These are phyloP conservation scores for Senecio squalidus DNA, from an alignment of 140 eudicot genomes.

Conservation along the genomic window DNA sequence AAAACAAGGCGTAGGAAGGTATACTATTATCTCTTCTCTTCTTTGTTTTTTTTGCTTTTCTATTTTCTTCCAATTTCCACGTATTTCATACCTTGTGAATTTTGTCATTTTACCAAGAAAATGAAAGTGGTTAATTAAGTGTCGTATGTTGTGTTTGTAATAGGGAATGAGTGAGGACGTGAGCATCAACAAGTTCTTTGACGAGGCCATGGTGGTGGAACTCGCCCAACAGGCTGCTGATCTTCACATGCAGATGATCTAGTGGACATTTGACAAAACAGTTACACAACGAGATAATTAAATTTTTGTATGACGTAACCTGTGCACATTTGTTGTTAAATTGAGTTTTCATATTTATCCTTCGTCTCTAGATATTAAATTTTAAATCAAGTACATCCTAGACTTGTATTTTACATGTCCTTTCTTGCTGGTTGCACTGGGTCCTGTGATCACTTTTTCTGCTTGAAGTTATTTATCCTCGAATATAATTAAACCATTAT, in stretches of 20 bases:
- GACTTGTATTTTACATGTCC: not conserved
- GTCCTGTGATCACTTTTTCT: too few species aligned
- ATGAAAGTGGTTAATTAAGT: not conserved
- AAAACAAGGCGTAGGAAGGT: conserved; percentile 99
- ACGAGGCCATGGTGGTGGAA: conserved; percentile 98
- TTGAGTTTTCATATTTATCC: conserved; percentile 10
- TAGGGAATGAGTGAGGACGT: conserved; percentile 99
- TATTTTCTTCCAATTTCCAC: not conserved
- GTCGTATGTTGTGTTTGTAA: not conserved
- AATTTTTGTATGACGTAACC: not conserved
- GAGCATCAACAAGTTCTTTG: conserved; percentile 85
- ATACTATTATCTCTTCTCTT: not conserved
- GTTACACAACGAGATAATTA: not conserved
- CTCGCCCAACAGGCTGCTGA: conserved; percentile 96
- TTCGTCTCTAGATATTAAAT: conserved; percentile 1
- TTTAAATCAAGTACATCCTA: not conserved
- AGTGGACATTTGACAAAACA: not conserved
- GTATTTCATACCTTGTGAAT: not conserved
- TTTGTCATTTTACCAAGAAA: not conserved
- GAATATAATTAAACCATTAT: too few species aligned
- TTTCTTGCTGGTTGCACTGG: not conserved
- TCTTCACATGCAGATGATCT: conserved; percentile 76
- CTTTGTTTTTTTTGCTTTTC: not conserved
- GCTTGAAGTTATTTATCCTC: too few species aligned
- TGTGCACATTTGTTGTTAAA: conserved; percentile 17